Base-by-base conservation (phyloP, 1,284 basidiomycete species). In the Papiliotrema nemorosa region DNA sequence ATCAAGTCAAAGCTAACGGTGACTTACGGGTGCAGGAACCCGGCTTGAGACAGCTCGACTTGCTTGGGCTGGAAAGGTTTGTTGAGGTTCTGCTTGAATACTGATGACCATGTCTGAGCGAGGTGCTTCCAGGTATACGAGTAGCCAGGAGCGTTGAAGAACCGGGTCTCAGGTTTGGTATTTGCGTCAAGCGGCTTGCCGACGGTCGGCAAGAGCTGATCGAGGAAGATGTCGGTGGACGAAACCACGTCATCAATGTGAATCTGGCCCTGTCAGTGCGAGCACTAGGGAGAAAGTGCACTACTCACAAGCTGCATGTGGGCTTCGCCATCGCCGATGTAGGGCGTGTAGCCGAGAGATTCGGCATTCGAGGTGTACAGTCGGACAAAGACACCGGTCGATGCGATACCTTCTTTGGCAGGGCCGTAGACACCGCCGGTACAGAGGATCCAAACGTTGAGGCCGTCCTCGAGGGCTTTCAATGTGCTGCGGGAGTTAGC, bases 331-430 rank as follows among this genome's bases (percentile, higher is more conserved):
- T 46, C 44, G 24, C 44, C 44, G 20, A 46, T 46, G 33, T 22
- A 22, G 7, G 33, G 44, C 16, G 44, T 24, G 21, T 46, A 36
- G 13, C 44, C 44, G 18, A 46, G 24, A n/a, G 18, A 5, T 13
- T 21, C n/a, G 7, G 44, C 44, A 33, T 46, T 46, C 31, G 24
- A 36, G 18, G 44, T 36, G 44, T 36, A 46, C 5, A 46, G 33
- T 14, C 35, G 31, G 16, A 46, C 44, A 33, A 46, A 46, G 12
- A 46, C 44, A 26, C 44, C 44, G 14, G 33, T n/a, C n/a, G 44
- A 46, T 29, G 44, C 4, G 35, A 35, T 18, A n/a, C 22, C 35
- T 5, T 13, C 35, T 16, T 20, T 16, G 7, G 33, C 4, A 27
- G n/a, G 21, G 37, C 44, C 33, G 35, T 46, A 46, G 44, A 46